Evolutionary conservation across 768 basidiomycete species (phyloP).

Genomic region (Serendipita sp.): DNA sequence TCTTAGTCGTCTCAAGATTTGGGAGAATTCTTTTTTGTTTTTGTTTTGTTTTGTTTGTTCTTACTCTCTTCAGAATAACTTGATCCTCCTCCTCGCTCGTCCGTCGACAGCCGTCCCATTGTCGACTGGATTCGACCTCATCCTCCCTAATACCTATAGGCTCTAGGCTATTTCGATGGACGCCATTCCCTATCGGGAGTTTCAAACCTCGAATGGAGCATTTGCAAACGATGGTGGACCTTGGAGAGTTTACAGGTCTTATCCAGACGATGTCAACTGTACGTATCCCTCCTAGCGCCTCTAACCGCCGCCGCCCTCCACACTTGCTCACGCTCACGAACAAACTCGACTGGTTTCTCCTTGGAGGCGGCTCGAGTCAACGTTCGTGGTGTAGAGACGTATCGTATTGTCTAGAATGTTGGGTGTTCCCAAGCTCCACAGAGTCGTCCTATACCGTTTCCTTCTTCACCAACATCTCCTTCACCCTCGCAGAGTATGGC

Average conservation of each 20-base stretch:
- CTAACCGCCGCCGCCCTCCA: background rate
- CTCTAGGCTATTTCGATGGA: too few species aligned
- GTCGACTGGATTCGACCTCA: too few species aligned
- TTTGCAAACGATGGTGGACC: slow-evolving; percentile 1
- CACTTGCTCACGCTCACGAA: background rate
- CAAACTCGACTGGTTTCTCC: background rate
- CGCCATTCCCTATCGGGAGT: background rate
- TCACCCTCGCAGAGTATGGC: background rate
- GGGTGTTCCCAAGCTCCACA: background rate
- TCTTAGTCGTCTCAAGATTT: too few species aligned
- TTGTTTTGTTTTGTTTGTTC: too few species aligned
- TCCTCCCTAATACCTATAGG: too few species aligned
- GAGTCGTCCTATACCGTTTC: background rate
- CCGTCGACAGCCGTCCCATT: too few species aligned
- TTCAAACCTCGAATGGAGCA: background rate
- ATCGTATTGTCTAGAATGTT: background rate
- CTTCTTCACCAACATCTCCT: background rate
- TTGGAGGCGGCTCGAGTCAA: background rate
- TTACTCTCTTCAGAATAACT: too few species aligned
- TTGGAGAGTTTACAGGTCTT: background rate
- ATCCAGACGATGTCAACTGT: background rate
- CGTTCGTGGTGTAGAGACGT: background rate
- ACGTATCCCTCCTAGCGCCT: background rate
- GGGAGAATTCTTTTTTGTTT: too few species aligned
- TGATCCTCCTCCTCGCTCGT: too few species aligned